These are phyloP conservation scores for Mycena capillaripes DNA, from an alignment of 768 basidiomycete species.

Conservation along the genomic window DNA sequence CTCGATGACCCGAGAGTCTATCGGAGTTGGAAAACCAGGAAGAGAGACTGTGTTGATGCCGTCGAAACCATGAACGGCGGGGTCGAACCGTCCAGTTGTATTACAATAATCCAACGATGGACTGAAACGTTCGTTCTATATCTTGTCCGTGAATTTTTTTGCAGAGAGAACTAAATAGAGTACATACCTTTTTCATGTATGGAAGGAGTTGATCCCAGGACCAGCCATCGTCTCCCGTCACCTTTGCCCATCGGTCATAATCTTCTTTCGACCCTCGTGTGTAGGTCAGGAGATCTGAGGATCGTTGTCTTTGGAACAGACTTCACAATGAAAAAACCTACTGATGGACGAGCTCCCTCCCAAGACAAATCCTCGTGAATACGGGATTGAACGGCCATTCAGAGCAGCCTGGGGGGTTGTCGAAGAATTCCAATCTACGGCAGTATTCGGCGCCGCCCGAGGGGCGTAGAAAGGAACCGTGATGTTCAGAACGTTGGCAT, in stretches of 20 bases:
- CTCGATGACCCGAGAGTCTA: constrained; percentile 46
- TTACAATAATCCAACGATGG: constrained; percentile 46
- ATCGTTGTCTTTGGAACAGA: not conserved
- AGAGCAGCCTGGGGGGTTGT: constrained; percentile 2
- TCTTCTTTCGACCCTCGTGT: constrained; percentile 36
- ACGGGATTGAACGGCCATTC: not conserved
- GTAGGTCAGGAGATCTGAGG: constrained; percentile 37
- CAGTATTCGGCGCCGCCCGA: not conserved
- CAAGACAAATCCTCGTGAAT: constrained; percentile 3
- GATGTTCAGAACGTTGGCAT: constrained; percentile 1
- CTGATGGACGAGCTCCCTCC: constrained; percentile 14
- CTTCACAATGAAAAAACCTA: not conserved
- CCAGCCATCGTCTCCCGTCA: constrained; percentile 39
- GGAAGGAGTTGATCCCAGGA: constrained; percentile 39
- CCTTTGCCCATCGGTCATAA: constrained; percentile 33
- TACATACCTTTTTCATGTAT: constrained; percentile 33
- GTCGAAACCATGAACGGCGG: constrained; percentile 41
- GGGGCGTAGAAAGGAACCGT: not conserved
- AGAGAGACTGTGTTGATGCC: constrained; percentile 42
- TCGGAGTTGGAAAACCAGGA: constrained; percentile 38
- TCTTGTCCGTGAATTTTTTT: not conserved
- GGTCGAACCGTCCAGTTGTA: constrained; percentile 44
- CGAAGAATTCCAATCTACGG: constrained; percentile 20
- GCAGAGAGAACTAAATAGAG: not conserved
- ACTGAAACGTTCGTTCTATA: constrained; percentile 43